A percentile compares a stretch with the other conserved stretches of the same genome.
These are phyloP conservation scores for Cyberlindnera veronae DNA, from an alignment of 805 yeast genomes.

Conservation along the genomic window DNA sequence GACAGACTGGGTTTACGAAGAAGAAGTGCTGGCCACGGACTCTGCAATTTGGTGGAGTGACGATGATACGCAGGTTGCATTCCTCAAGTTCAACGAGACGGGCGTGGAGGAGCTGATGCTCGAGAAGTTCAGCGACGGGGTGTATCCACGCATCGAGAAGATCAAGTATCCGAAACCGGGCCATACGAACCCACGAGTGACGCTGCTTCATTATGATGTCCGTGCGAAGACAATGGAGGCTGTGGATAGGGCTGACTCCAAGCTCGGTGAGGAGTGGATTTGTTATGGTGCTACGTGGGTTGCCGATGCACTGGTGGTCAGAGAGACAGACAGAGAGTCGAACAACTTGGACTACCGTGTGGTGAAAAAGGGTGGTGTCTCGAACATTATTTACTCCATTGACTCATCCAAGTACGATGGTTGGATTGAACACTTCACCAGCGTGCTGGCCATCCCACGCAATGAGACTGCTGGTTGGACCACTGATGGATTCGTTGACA, in stretches of 20 bases:
- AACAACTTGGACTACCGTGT: slow-evolving; percentile 48
- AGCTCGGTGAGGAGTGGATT: slow-evolving; percentile 44
- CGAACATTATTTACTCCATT: slow-evolving; percentile 40
- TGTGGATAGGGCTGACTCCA: slow-evolving; percentile 26
- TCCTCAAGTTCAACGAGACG: slow-evolving; percentile 56
- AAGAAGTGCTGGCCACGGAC: slow-evolving; percentile 63
- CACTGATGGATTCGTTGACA: slow-evolving; percentile 59
- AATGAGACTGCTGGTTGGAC: slow-evolving; percentile 28
- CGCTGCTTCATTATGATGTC: slow-evolving; percentile 42
- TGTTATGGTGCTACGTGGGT: slow-evolving; percentile 66
- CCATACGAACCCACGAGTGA: slow-evolving; percentile 50
- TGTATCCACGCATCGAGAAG: slow-evolving; percentile 44
- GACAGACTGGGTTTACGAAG: slow-evolving; percentile 85
- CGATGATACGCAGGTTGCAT: slow-evolving; percentile 53
- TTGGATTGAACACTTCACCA: slow-evolving; percentile 56
- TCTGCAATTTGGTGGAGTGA: slow-evolving; percentile 72
- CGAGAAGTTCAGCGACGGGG: slow-evolving; percentile 44
- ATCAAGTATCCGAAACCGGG: slow-evolving; percentile 78
- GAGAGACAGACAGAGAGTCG: slow-evolving; percentile 62
- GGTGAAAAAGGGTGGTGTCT: slow-evolving; percentile 27
- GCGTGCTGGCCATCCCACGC: slow-evolving; percentile 37
- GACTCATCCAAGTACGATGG: slow-evolving; percentile 44
- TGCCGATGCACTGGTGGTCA: slow-evolving; percentile 46
- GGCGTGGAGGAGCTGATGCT: slow-evolving; percentile 50
- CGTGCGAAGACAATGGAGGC: slow-evolving; percentile 18